Evolutionary conservation across 2,329 filamentous ascomycete species (phyloP), one percentile per base, ranked within the genome.

Genomic region (Leptographium galeiforme): DNA sequence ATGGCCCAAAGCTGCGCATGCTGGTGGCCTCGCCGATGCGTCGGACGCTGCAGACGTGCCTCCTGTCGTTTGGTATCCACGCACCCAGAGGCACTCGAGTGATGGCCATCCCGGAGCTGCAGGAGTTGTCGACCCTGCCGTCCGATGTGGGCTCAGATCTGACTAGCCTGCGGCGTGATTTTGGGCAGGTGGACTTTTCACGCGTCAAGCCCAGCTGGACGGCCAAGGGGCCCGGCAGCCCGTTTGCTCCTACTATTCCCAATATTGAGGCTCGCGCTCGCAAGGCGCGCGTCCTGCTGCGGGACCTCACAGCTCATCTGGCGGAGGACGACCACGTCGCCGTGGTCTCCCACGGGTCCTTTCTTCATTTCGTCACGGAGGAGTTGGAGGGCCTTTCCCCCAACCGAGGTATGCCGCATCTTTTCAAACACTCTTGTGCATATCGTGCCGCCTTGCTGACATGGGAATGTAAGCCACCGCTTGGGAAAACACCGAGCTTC

Each of bases 301-400:
- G 76, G 16, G 68, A 75, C 0, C 57, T 76, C 44, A 46, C 74
- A 70, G 39, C 67, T 72, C 61, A 62, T 33, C 56, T 60, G 1
- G 53, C 4, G 8, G 63, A 58, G 0, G 81, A 86, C 61, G 72
- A 70, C 4, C 78, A 91, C 60, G 78, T 95, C 33, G 80, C 84
- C 0, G 74, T 89, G 2, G 87, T 94, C 8, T 85, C 87, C 4
- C 89, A 95, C 62, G 89, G 89, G 2, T 87, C 85, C 1, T 86
- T 90, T 60, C 65, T 95, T 61, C 89, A 95, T 66, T 94, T 88
- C 62, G 70, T 95, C 57, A 93, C 87, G 0, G 79, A 89, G 59
- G 89, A 95, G 62, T 94, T 83, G 80, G 73, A 80, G 52, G 85
- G 81, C 44, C 75, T 77, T 30, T 64, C 68, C 61, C 61, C 72